Evolutionary conservation across 768 basidiomycete species (phyloP).

Genomic region (Leucocoprinus leucothites): DNA sequence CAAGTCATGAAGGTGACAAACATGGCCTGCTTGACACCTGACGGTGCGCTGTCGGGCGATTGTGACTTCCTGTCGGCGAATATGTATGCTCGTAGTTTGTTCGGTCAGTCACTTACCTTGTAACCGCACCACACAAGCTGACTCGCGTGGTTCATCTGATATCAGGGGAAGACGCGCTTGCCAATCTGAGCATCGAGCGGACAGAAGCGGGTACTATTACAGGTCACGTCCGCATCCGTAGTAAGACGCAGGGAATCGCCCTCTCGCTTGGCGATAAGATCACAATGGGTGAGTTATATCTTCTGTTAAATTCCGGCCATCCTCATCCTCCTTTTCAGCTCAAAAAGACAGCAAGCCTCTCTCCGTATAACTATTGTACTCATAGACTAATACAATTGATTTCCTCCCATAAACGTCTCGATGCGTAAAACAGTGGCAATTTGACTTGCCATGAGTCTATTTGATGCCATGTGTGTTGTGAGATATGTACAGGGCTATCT

Average conservation of each 20-base stretch:
- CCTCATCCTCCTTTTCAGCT: constrained; percentile 21
- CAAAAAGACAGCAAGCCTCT: constrained; percentile 40
- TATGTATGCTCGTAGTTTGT: constrained; percentile 92
- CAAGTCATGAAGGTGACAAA: constrained; percentile 98
- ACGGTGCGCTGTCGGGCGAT: constrained; percentile 91
- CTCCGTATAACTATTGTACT: constrained; percentile 25
- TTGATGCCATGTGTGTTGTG: neutral
- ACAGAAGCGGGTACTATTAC: constrained; percentile 78
- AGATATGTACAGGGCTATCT: constrained; percentile 3
- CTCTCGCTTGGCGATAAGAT: constrained; percentile 91
- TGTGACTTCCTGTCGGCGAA: constrained; percentile 97
- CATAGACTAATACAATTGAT: constrained; percentile 4
- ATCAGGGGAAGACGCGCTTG: constrained; percentile 90
- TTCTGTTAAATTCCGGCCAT: neutral
- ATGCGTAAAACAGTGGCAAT: neutral
- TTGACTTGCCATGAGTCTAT: neutral
- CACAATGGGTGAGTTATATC: constrained; percentile 47
- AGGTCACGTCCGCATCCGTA: constrained; percentile 94
- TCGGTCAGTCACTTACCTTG: constrained; percentile 53
- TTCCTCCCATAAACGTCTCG: neutral
- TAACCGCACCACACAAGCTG: neutral
- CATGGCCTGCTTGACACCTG: constrained; percentile 96
- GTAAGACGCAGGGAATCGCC: constrained; percentile 97
- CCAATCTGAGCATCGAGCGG: constrained; percentile 90
- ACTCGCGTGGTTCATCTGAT: neutral